Evolutionary conservation across 2,329 filamentous ascomycete species (phyloP).

Genomic region (Bipolaris oryzae): DNA sequence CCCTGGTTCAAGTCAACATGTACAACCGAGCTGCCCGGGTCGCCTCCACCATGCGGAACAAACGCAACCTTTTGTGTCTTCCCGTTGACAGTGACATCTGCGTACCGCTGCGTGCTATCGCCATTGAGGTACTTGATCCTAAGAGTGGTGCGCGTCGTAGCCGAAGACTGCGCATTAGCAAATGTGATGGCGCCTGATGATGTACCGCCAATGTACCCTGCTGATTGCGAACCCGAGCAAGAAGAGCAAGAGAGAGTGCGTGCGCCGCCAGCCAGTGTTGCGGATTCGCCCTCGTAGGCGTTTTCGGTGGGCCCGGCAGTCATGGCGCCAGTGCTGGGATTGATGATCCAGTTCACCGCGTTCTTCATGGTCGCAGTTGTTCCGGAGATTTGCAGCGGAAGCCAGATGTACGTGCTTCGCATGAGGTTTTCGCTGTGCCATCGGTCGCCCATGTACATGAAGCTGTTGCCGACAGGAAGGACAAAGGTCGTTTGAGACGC

Average conservation of each 20-base stretch:
- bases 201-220: slow-evolving; percentile 54
- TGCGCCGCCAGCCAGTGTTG: slow-evolving; percentile 54
- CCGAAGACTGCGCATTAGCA: slow-evolving; percentile 52
- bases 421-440: slow-evolving; percentile 67
- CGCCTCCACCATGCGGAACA: slow-evolving; percentile 55
- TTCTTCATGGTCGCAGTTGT: slow-evolving; percentile 59
- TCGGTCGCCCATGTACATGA: slow-evolving; percentile 71
- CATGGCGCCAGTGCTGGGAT: slow-evolving; percentile 55
- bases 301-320: slow-evolving; percentile 54
- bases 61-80: slow-evolving; percentile 60
- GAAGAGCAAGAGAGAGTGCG: slow-evolving; percentile 55
- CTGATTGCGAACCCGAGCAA: slow-evolving; percentile 58
- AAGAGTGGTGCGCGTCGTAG: slow-evolving; percentile 57
- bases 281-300: slow-evolving; percentile 60
- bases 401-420: slow-evolving; percentile 68
- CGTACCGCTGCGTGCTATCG: slow-evolving; percentile 59
- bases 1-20: slow-evolving; percentile 58
- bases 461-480: slow-evolving; percentile 53
- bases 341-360: slow-evolving; percentile 61
- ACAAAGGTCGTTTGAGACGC: slow-evolving; percentile 66
- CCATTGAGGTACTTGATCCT: slow-evolving; percentile 64
- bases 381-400: slow-evolving; percentile 62
- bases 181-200: slow-evolving; percentile 61
- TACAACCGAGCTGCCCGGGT: slow-evolving; percentile 56
- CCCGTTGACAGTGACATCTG: slow-evolving; percentile 63